A percentile compares a stretch with the other conserved stretches of the same genome.
Evolutionary conservation across 495 filamentous ascomycete genomes (phyloP).

Genomic region (Lophiostoma macrostomum): DNA sequence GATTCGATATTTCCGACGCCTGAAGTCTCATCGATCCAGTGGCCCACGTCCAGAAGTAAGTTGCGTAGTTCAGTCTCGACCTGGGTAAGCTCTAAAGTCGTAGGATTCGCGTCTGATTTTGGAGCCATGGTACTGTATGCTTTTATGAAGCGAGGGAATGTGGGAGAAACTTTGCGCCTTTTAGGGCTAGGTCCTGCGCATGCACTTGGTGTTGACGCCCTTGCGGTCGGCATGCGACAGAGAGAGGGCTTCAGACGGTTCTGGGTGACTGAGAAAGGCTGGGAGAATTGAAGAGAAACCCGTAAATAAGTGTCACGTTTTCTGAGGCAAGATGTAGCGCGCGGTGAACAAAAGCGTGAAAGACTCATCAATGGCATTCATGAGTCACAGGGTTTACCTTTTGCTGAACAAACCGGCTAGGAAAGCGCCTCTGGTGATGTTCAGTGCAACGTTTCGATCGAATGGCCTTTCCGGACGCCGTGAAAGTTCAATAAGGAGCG

Average conservation of each 20-base stretch:
- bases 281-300: not conserved
- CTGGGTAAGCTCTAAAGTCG: conserved; percentile 55
- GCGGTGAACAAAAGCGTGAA: conserved; percentile 14
- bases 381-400: conserved; percentile 19
- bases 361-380: conserved; percentile 21
- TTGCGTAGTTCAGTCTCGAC: conserved; percentile 65
- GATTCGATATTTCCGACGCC: not conserved
- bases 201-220: not conserved
- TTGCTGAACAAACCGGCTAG: no score
- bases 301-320: conserved; percentile 6
- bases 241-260: not conserved
- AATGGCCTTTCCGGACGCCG: no score
- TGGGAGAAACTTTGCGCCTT: conserved; percentile 19
- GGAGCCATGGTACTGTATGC: conserved; percentile 25
- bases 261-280: not conserved
- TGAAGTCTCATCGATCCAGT: conserved; percentile 54
- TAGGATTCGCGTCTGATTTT: conserved; percentile 25
- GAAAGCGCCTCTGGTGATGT: no score
- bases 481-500: no score
- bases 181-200: conserved; percentile 14
- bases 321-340: not conserved
- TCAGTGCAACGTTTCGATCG: no score
- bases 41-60: conserved; percentile 71
- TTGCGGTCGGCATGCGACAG: conserved; percentile 16
- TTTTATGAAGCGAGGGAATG: conserved; percentile 5